Evolutionary conservation across 2,329 filamentous ascomycete species (phyloP), one percentile per base, ranked within the genome.

Genomic region (Botrytis elliptica): DNA sequence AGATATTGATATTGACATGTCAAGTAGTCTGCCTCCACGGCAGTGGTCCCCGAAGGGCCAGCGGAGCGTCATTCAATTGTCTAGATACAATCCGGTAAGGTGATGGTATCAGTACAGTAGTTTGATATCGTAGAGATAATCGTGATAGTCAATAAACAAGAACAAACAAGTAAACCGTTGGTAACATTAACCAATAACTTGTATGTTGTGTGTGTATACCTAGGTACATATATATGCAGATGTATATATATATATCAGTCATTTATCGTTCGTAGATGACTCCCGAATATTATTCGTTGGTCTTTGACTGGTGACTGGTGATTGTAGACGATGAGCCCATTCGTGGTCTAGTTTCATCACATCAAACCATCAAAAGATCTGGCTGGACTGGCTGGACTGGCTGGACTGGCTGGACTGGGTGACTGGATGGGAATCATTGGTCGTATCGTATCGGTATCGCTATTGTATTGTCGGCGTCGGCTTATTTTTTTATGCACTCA

Each of bases 11-110:
- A 33, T 33, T 33, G 29, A 29, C 40, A 46, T 46, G 33, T 20
- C 8, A 16, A 16, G 25, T 65, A 65, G 63, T 65, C 63, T 36
- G 63, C 63, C 63, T 65, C 63, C 63, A 65, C 62, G 62, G 62
- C 62, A 64, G 62, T 44, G 52, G 52, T 57, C n/a, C 57, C 57
- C 57, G 57, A 36, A 36, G 57, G 33, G 57, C 57, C 59, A 62
- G 63, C 63, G 63, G 63, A 65, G 63, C 63, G 63, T 65, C 42
- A 33, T 65, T 46, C 40, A 46, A 46, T n/a, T 25, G 33, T 25
- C 36, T 62, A 22, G 49, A 55, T 55, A 14, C 25, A 29, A 49
- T 49, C 7, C 0, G 0, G 10, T n/a, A 33, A 33, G 33, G 33
- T 33, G 3, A n/a, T 52, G 14, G n/a, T 55, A 29, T 7, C 12